phyloP scores from a whole-genome alignment of 768 basidiomycete genomes.

The Kwoniella heveanensis region DNA sequence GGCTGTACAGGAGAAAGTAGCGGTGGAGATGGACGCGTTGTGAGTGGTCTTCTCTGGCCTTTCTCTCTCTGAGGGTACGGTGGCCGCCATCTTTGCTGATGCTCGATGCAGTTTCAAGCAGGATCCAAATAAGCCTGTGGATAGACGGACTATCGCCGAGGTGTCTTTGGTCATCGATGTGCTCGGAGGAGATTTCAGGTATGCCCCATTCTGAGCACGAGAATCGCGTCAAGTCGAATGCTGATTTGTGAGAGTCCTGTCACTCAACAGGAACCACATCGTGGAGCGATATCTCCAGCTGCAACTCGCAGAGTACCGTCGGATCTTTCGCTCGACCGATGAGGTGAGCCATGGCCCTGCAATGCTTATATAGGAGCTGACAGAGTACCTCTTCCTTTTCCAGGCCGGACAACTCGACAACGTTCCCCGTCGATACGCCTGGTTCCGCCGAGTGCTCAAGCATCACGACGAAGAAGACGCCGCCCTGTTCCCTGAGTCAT shows the following conservation, averaged over 20 bases:
- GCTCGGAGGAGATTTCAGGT: conserved; percentile 78
- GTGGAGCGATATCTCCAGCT: conserved; percentile 86
- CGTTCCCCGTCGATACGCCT: conserved; percentile 85
- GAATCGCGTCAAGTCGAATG: neutral
- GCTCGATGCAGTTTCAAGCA: conserved; percentile 68
- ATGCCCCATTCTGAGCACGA: conserved; percentile 21
- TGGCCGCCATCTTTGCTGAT: no score
- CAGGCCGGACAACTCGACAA: conserved; percentile 91
- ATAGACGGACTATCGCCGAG: conserved; percentile 69
- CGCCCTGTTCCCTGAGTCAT: conserved; percentile 76
- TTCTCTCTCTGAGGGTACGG: no score
- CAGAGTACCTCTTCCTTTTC: neutral
- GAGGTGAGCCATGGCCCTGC: conserved; percentile 61
- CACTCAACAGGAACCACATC: conserved; percentile 62
- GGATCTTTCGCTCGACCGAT: conserved; percentile 88
- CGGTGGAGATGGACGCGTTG: conserved; percentile 90
- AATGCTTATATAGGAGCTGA: neutral
- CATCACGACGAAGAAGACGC: conserved; percentile 86
- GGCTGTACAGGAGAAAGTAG: conserved; percentile 75
- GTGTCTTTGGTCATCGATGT: conserved; percentile 89
- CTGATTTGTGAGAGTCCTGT: neutral
- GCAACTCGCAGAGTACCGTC: conserved; percentile 91
- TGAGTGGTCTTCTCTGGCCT: conserved; percentile 62
- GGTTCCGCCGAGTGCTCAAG: conserved; percentile 84
- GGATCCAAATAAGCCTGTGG: conserved; percentile 67